A percentile compares a stretch with the other conserved stretches of the same genome.
phyloP scores from a whole-genome alignment of 176 grass and related monocot genomes.

The Cenchrus purpureus region DNA sequence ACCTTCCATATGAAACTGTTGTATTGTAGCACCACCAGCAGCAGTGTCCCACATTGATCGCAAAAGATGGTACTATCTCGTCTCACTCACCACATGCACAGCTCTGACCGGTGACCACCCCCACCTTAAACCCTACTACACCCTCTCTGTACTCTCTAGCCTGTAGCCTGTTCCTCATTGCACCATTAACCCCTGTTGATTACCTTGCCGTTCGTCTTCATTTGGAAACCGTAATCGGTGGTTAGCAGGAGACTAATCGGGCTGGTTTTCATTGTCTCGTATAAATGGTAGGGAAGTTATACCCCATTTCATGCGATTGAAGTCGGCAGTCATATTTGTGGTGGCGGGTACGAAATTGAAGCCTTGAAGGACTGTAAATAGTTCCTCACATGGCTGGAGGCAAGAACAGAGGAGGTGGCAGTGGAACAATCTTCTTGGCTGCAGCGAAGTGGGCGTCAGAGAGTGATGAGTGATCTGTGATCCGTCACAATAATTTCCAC shows the following conservation, averaged over 20 bases:
- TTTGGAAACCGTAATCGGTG: not conserved
- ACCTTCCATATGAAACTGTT: not conserved
- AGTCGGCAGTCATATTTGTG: slow-evolving; percentile 4
- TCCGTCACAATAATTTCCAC: not conserved
- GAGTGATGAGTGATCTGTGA: not conserved
- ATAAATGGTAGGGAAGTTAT: not conserved
- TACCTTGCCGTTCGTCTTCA: not conserved
- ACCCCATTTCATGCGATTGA: not conserved
- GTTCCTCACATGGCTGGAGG: slow-evolving; percentile 19
- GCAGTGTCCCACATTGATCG: slow-evolving; percentile 26
- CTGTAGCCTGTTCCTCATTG: not conserved
- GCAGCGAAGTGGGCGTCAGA: not conserved
- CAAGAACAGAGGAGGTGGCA: not conserved
- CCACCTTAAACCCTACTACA: slow-evolving; percentile 17
- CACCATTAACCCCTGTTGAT: not conserved
- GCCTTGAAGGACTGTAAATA: not conserved
- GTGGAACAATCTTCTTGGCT: not conserved
- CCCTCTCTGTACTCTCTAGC: not conserved
- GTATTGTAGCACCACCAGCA: not conserved
- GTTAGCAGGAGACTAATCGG: not conserved
- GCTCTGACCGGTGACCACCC: slow-evolving; percentile 8
- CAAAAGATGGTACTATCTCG: not conserved
- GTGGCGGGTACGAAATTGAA: slow-evolving; percentile 24
- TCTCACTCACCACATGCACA: slow-evolving; percentile 50
- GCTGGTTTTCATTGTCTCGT: not conserved